phyloP scores from a whole-genome alignment of 805 yeast genomes.

The Schizosaccharomyces osmophilus region DNA sequence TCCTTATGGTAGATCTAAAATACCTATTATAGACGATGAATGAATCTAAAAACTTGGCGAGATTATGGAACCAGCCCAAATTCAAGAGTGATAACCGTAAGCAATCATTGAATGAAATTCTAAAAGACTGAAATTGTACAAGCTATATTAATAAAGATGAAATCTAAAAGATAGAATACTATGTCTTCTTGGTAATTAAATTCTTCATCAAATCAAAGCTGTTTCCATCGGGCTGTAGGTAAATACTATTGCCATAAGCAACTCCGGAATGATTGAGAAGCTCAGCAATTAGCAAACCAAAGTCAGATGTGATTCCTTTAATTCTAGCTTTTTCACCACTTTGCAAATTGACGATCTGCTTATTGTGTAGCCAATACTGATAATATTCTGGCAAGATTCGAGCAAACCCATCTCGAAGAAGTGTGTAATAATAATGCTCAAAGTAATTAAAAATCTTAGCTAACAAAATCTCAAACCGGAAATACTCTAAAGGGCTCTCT shows the following conservation, averaged over 20 bases:
- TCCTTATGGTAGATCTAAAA: too few relatives aligned
- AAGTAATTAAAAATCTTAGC: slow-evolving; percentile 48
- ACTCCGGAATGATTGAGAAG: slow-evolving; percentile 27
- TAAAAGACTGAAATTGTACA: too few relatives aligned
- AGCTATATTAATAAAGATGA: neutral
- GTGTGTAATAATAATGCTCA: slow-evolving; percentile 30
- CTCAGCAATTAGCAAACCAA: slow-evolving; percentile 59
- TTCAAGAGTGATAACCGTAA: too few relatives aligned
- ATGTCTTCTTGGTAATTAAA: slow-evolving; percentile 37
- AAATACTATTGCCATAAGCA: slow-evolving; percentile 30
- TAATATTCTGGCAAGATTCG: slow-evolving; percentile 53
- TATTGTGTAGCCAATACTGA: slow-evolving; percentile 60
- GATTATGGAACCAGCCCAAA: too few relatives aligned
- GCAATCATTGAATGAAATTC: too few relatives aligned
- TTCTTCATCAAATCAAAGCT: slow-evolving; percentile 90
- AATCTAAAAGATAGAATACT: neutral
- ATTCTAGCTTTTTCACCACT: slow-evolving; percentile 34
- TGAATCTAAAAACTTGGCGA: too few relatives aligned
- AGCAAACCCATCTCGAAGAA: slow-evolving; percentile 30
- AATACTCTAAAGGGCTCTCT: slow-evolving; percentile 20
- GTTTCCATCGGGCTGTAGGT: slow-evolving; percentile 90
- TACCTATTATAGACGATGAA: too few relatives aligned
- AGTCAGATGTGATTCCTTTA: slow-evolving; percentile 59
- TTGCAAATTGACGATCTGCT: slow-evolving; percentile 46
- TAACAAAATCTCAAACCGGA: slow-evolving; percentile 24